Evolutionary conservation across 495 filamentous ascomycete genomes (phyloP), one percentile per base, ranked within the genome.

Genomic region (Xylaria cubensis): DNA sequence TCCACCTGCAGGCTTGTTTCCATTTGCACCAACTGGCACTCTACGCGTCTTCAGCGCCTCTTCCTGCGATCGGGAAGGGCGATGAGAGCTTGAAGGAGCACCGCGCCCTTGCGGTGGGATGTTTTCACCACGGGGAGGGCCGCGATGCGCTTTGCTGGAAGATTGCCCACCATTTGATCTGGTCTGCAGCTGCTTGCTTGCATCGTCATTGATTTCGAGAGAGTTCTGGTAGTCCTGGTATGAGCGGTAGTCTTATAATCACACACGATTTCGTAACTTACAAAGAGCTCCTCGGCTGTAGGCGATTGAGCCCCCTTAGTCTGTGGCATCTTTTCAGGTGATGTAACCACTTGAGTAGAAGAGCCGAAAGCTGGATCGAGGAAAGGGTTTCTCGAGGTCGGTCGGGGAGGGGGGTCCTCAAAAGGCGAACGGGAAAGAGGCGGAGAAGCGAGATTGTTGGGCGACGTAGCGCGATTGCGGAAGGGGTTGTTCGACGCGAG

Each of bases 401-500:
- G 93, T 77, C 94, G 87, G 76, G 92, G 85, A 78, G 80, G 87
- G 80, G 86, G 82, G 79, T 84, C 78, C 82, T 85, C 87, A 78
- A 86, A 84, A 75, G 87, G 86, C 73, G 82, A 86, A 77, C 78
- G 82, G 76, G 79, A 86, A 41, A 61, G 58, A 73, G 79, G 77
- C 62, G 76, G 84, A 64, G 71, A 80, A 64, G 41, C 46, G 8
- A 77, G 55, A 68, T 63, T 80, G 69, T 80, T 75, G 63, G 93
- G 94, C 70, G 95, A 96, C 9, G 88, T 83, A 58, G 93, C 91
- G 74, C 92, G 92, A 81, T 97, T 97, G 85, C 96, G 92, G 80
- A 99, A 99, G n/a, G 96, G 96, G 78, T 99, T 99, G 86, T 98
- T 98, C 73, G 96, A 98, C 71, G 90, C 88, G 77, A 96, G 87